Conservation (phyloP, 306 rosid genomes). For the Cucumis hystrix region DNA sequence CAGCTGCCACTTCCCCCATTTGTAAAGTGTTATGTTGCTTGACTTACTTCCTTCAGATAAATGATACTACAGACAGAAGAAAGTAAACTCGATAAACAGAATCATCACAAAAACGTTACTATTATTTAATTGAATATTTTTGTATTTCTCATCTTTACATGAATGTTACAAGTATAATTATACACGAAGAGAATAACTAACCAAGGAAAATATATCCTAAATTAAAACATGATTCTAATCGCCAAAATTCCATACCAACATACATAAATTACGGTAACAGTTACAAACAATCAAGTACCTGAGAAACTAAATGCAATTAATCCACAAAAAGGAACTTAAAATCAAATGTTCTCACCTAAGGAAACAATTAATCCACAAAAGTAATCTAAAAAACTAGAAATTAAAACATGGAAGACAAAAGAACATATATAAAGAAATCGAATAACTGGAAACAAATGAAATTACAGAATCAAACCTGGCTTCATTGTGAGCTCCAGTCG, state of each 20-base stretch:
- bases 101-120: neutral
- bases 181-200: too few relatives aligned
- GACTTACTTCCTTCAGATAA: neutral
- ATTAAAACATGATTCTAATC: too few relatives aligned
- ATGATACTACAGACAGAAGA: too few relatives aligned
- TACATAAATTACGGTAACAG: too few relatives aligned
- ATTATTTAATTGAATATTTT: too few relatives aligned
- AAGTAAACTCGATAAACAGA: too few relatives aligned
- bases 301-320: too few relatives aligned
- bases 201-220: too few relatives aligned
- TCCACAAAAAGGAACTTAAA: neutral
- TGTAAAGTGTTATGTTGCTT: neutral
- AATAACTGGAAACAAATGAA: neutral
- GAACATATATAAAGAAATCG: neutral
- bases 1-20: slow-evolving; percentile 52
- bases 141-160: too few relatives aligned
- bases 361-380: neutral
- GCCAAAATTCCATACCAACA: too few relatives aligned
- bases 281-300: too few relatives aligned
- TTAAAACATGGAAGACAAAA: neutral
- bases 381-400: neutral
- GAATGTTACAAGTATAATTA: too few relatives aligned
- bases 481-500: neutral
- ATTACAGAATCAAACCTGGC: neutral
- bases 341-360: neutral